Evolutionary conservation across 1,284 basidiomycete species (phyloP).

Genomic region (Microbotryum saponariae): DNA sequence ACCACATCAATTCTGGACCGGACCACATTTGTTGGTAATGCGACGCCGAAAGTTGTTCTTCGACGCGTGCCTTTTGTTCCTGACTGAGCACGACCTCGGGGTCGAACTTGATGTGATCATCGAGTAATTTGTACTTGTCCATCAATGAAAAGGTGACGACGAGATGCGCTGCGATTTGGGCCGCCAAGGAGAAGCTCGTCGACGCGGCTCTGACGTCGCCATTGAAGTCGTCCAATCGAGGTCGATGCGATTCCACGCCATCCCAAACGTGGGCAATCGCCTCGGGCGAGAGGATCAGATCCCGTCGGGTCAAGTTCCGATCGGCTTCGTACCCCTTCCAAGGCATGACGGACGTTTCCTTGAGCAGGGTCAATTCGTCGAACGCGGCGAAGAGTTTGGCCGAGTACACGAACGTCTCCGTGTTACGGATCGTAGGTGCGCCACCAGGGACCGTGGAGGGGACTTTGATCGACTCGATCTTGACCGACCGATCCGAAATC

Average conservation of each 20-base stretch:
- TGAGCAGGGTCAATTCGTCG: slow-evolving; percentile 16
- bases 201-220: slow-evolving; percentile 8
- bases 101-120: slow-evolving; percentile 2
- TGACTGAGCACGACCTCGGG: neutral
- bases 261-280: slow-evolving; percentile 10
- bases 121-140: slow-evolving; percentile 19
- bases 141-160: slow-evolving; percentile 7
- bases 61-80: slow-evolving; percentile 1
- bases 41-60: slow-evolving; percentile 15
- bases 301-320: no score
- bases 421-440: neutral
- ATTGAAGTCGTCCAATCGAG: slow-evolving; percentile 8
- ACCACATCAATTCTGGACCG: slow-evolving; percentile 32
- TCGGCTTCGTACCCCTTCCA: no score
- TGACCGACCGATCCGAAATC: slow-evolving; percentile 40
- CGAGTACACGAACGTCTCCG: slow-evolving; percentile 2
- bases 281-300: no score
- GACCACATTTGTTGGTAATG: slow-evolving; percentile 30
- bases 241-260: slow-evolving; percentile 6
- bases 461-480: neutral
- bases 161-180: slow-evolving; percentile 30
- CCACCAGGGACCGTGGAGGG: neutral
- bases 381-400: slow-evolving; percentile 17
- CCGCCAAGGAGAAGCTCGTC: slow-evolving; percentile 26
- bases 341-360: slow-evolving; percentile 1